Conservation (phyloP, 139 green algal species). For the Desmodesmus armatus region DNA sequence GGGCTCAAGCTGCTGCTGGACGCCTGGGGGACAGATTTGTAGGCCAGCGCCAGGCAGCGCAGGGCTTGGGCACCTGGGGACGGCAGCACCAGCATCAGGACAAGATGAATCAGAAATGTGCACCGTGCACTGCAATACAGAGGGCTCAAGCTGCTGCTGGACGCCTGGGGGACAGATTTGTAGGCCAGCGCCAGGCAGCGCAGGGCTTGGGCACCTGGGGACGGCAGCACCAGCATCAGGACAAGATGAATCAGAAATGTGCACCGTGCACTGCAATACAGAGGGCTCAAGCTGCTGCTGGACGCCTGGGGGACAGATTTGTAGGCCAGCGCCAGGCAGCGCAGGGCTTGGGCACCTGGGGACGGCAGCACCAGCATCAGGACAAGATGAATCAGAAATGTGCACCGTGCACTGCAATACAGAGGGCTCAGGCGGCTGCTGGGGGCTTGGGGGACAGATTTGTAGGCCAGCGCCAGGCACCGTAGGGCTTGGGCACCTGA, state of each 20-base stretch:
- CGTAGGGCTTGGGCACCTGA: conserved; percentile 55
- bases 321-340: conserved; percentile 85
- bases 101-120: neutral
- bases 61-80: conserved; percentile 54
- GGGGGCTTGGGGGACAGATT: neutral
- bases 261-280: neutral
- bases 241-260: neutral
- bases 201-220: conserved; percentile 47
- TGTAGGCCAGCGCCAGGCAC: conserved; percentile 84
- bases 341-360: conserved; percentile 53
- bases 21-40: conserved; percentile 54
- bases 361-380: neutral
- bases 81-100: neutral
- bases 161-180: neutral
- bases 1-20: conserved; percentile 37
- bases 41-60: conserved; percentile 90
- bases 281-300: neutral
- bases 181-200: conserved; percentile 86
- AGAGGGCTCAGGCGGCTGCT: neutral
- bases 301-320: neutral
- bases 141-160: neutral
- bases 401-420: neutral
- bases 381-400: neutral
- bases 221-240: neutral
- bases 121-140: neutral